These are phyloP conservation scores for Cadophora sp. DNA, from an alignment of 2,329 filamentous ascomycete genomes.

Conservation along the genomic window DNA sequence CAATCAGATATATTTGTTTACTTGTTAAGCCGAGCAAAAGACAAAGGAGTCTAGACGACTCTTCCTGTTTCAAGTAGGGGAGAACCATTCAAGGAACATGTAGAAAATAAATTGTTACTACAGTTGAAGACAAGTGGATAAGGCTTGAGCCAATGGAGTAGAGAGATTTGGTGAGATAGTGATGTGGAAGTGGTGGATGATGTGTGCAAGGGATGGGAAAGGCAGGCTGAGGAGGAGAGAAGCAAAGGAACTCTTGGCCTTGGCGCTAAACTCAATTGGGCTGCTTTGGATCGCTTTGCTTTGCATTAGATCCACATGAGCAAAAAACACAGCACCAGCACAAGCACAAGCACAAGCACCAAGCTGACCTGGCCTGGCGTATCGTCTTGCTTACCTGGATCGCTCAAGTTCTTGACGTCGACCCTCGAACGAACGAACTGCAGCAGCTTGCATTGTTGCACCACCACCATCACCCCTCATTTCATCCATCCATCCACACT, in stretches of 20 bases:
- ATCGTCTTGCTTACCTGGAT: not conserved
- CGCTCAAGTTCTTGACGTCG: too few relatives aligned
- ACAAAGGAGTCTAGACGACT: not conserved
- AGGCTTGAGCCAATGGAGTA: too few relatives aligned
- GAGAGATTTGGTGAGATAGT: not conserved
- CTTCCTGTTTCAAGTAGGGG: too few relatives aligned
- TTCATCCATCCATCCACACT: not conserved
- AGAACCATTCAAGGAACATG: not conserved
- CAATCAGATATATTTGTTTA: not conserved
- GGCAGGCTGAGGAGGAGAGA: not conserved
- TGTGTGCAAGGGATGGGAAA: not conserved
- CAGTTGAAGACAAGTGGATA: too few relatives aligned
- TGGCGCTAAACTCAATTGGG: not conserved
- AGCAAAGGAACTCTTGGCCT: not conserved
- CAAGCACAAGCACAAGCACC: too few relatives aligned
- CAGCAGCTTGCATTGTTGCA: not conserved
- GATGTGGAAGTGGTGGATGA: not conserved
- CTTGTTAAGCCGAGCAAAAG: not conserved
- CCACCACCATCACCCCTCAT: too few relatives aligned
- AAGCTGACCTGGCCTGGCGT: not conserved
- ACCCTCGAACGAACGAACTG: not conserved
- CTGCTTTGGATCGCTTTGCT: slow-evolving; percentile 4
- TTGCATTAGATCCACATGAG: not conserved
- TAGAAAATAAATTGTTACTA: not conserved
- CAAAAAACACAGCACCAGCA: too few relatives aligned